phyloP scores from a whole-genome alignment of 2,329 filamentous ascomycete genomes.

The Aspergillus sp. region DNA sequence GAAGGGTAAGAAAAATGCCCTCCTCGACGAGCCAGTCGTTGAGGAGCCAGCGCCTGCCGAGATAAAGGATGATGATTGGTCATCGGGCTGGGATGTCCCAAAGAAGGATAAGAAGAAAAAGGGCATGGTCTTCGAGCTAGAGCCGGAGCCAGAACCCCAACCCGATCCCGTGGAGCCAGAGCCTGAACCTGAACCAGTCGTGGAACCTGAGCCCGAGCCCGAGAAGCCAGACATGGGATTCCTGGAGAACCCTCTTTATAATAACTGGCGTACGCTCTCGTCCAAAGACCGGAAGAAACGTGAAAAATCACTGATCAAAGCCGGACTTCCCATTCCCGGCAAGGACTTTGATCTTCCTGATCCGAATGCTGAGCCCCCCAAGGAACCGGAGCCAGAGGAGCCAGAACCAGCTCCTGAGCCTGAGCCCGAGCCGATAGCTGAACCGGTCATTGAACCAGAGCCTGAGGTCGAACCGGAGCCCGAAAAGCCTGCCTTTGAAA shows the following conservation, averaged over 20 bases:
- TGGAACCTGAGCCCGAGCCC: constrained; percentile 23
- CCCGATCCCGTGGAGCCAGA: constrained; percentile 30
- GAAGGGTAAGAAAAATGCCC: constrained; percentile 35
- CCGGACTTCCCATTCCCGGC: constrained; percentile 24
- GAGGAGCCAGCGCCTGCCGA: constrained; percentile 23
- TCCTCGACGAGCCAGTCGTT: constrained; percentile 23
- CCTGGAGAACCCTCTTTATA: too few relatives aligned
- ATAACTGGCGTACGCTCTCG: constrained; percentile 8
- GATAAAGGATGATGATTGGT: constrained; percentile 30
- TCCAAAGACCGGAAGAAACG: constrained; percentile 23
- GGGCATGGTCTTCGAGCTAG: constrained; percentile 30
- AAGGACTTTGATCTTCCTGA: constrained; percentile 31
- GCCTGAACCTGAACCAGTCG: constrained; percentile 11
- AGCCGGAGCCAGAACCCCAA: constrained; percentile 29
- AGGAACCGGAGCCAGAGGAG: constrained; percentile 26
- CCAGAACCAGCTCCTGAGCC: constrained; percentile 27
- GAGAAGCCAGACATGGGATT: neutral
- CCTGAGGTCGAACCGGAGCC: constrained; percentile 36
- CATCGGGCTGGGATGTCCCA: constrained; percentile 28
- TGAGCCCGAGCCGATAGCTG: neutral
- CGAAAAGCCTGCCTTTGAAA: constrained; percentile 26
- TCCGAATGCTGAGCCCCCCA: neutral
- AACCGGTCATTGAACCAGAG: constrained; percentile 16
- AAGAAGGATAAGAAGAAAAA: constrained; percentile 34
- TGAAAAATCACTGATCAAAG: constrained; percentile 18